Evolutionary conservation across 2,329 filamentous ascomycete species (phyloP).

Genomic region (Mycocentrospora acerina): DNA sequence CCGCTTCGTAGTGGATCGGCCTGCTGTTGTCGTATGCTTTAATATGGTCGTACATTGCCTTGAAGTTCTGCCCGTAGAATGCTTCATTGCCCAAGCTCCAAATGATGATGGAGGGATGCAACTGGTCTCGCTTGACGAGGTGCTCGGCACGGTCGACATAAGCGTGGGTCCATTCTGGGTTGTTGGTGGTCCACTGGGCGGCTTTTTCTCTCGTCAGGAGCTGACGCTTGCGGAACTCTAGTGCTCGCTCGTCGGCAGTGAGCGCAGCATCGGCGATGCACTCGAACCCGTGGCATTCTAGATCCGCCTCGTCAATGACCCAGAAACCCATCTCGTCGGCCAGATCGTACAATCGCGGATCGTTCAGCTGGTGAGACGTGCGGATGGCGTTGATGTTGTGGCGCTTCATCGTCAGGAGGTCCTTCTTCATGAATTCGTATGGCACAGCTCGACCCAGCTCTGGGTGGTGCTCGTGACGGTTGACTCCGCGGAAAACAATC

Average conservation of each 20-base stretch:
- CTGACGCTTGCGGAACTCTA: constrained; percentile 63
- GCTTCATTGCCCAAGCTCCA: constrained; percentile 76
- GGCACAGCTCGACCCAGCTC: constrained; percentile 64
- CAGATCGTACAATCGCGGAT: constrained; percentile 60
- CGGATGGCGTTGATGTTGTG: constrained; percentile 73
- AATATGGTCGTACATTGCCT: constrained; percentile 66
- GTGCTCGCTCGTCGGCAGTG: constrained; percentile 31
- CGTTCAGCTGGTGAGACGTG: constrained; percentile 68
- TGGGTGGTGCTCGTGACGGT: constrained; percentile 72
- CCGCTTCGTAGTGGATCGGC: constrained; percentile 68
- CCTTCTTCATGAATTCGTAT: constrained; percentile 60
- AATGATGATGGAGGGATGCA: constrained; percentile 69
- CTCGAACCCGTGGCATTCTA: constrained; percentile 51
- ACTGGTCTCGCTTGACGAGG: constrained; percentile 68
- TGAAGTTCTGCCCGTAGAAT: constrained; percentile 69
- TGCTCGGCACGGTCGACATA: constrained; percentile 69
- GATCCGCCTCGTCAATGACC: constrained; percentile 60
- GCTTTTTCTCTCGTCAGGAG: constrained; percentile 56
- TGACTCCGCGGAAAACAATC: constrained; percentile 64
- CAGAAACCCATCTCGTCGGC: constrained; percentile 68
- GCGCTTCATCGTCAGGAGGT: constrained; percentile 67
- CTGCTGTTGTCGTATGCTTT: constrained; percentile 60
- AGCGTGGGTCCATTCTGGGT: constrained; percentile 61
- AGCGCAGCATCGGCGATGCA: constrained; percentile 37
- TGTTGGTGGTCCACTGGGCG: constrained; percentile 62